Evolutionary conservation across 1,284 basidiomycete genomes (phyloP).

Genomic region (Papiliotrema laurentii): DNA sequence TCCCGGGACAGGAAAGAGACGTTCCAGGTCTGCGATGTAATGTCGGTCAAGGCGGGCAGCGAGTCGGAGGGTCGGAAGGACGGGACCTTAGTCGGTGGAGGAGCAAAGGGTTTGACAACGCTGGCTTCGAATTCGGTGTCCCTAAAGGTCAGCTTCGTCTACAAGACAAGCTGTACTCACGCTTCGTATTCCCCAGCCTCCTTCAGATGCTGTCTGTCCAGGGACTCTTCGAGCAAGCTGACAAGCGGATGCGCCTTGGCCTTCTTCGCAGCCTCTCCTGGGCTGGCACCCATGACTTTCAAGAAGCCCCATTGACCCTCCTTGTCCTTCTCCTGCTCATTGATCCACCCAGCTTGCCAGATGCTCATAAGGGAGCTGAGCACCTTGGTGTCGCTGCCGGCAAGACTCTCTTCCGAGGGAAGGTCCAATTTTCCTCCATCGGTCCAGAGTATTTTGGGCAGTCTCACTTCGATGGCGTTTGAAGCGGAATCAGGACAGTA

Average conservation of each 20-base stretch:
- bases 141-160: constrained; percentile 42
- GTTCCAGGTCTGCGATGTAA: constrained; percentile 62
- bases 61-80: constrained; percentile 5
- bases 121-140: constrained; percentile 59
- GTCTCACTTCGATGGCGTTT: constrained; percentile 73
- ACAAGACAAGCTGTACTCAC: constrained; percentile 7
- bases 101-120: constrained; percentile 33
- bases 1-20: constrained; percentile 74
- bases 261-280: constrained; percentile 58
- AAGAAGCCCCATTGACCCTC: constrained; percentile 65
- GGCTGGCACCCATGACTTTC: constrained; percentile 60
- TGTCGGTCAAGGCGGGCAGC: constrained; percentile 48
- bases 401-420: constrained; percentile 57
- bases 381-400: constrained; percentile 59
- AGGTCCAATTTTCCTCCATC: constrained; percentile 71
- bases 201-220: constrained; percentile 4
- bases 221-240: constrained; percentile 15
- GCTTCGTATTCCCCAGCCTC: constrained; percentile 11
- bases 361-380: constrained; percentile 78
- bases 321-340: constrained; percentile 62
- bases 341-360: constrained; percentile 80
- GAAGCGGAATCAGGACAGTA: constrained; percentile 69
- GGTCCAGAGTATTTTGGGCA: constrained; percentile 74
- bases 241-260: constrained; percentile 48
- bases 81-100: constrained; percentile 46